These are phyloP conservation scores for Acanthamoeba castellanii DNA, from an alignment of 208 protist genomes.

Conservation along the genomic window DNA sequence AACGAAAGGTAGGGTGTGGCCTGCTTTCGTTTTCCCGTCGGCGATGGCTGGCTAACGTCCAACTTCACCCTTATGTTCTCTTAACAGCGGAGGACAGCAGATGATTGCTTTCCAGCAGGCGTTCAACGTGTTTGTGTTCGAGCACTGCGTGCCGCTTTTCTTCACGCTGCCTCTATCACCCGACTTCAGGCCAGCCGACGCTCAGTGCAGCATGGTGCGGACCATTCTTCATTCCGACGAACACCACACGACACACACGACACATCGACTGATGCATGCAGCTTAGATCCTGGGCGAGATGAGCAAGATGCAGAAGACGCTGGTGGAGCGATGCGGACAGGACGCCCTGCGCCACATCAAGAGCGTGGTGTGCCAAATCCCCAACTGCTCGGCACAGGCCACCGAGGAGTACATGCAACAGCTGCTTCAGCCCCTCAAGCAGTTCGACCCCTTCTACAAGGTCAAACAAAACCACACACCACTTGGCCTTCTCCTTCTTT, in stretches of 20 bases:
- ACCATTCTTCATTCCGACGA: background rate
- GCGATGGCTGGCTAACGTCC: background rate
- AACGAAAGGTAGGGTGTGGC: background rate
- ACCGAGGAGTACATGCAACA: slow-evolving; percentile 36
- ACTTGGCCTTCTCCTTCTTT: too few relatives aligned
- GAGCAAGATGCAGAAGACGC: slow-evolving; percentile 44
- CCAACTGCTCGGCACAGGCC: slow-evolving; percentile 7
- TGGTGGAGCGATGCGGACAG: slow-evolving; percentile 32
- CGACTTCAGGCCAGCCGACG: background rate
- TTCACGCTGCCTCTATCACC: background rate
- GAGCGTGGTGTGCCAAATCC: slow-evolving; percentile 29
- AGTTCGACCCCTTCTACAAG: slow-evolving; percentile 31
- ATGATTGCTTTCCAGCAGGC: slow-evolving; percentile 56
- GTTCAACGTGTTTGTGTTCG: slow-evolving; percentile 54
- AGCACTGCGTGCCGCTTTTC: slow-evolving; percentile 41
- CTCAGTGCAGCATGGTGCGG: slow-evolving; percentile 33
- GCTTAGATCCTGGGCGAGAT: slow-evolving; percentile 30
- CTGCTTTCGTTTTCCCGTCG: background rate
- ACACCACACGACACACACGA: too few relatives aligned
- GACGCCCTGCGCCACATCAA: slow-evolving; percentile 34
- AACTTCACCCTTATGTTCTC: background rate
- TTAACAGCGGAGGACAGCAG: background rate
- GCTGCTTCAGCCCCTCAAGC: background rate
- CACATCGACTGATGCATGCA: background rate
- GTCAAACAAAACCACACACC: background rate